Base-by-base conservation (phyloP, 495 filamentous ascomycete genomes). In the Penicillium coffeae region DNA sequence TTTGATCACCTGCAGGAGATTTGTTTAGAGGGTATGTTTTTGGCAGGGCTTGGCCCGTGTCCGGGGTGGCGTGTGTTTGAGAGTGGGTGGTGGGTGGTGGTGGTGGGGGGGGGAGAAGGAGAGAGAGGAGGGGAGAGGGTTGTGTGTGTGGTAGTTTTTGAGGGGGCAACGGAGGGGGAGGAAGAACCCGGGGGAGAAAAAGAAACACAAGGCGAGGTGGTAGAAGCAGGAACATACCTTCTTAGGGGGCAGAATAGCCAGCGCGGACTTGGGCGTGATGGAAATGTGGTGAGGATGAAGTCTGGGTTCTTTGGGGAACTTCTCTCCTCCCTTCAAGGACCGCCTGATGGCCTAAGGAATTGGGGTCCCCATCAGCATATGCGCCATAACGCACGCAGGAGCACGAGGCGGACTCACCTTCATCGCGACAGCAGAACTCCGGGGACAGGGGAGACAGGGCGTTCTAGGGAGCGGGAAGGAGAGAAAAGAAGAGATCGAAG, bases 221-320 rank as follows among this genome's bases (percentile, higher is more conserved):
- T 5, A 37, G 35, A 30, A 45, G 21, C 3, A 27, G 13, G 2
- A 27, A 62, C 67, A 64, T 57, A 98, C 93, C 83, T 95, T 96
- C 71, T 96, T 97, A 0, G 93, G 93, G 52, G 93, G 91, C 22
- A 92, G 79, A 63, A 98, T 98, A 8, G 93, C 90, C 49, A 95
- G 80, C n/a, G 91, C 89, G 35, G 89, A 85, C 63, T 98, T 98
- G 47, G 89, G 88, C 1, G 90, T 86, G 40, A 96, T 90, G 37
- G 88, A 90, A 59, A 91, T 83, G 58, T 92, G 89, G 46, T 87
- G 84, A 55, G 91, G 89, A 45, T 87, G 84, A 55, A 84, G 80
- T 67, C 80, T 85, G 51, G 73, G 69, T 52, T 86, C 85, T 64
- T 87, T 90, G 25, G 25, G 25, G 25, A 30, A 30, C 25, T 30